Evolutionary conservation across 768 basidiomycete species (phyloP).

Genomic region (Lyophyllum atratum): DNA sequence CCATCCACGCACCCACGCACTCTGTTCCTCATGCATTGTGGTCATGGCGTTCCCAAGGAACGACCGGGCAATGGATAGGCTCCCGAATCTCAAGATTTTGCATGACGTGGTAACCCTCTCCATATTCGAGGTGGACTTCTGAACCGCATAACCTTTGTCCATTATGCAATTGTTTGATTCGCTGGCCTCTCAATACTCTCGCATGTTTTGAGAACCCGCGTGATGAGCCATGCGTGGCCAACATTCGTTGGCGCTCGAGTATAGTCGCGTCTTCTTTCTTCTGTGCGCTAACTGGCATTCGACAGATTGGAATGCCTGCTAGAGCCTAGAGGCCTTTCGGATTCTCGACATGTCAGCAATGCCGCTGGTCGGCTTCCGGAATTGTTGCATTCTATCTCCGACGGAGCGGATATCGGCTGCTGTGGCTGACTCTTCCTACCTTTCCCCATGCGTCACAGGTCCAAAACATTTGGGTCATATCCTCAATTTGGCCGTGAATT

Average conservation of each 20-base stretch:
- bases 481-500: not conserved
- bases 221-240: not conserved
- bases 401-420: not conserved
- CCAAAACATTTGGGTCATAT: constrained; percentile 3
- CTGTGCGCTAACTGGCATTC: too few relatives aligned
- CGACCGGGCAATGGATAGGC: not conserved
- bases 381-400: constrained; percentile 6
- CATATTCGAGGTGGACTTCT: too few relatives aligned
- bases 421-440: not conserved
- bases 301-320: too few relatives aligned
- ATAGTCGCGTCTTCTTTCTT: too few relatives aligned
- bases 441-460: constrained; percentile 10
- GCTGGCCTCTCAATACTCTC: too few relatives aligned
- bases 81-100: not conserved
- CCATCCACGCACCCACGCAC: not conserved
- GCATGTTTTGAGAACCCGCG: too few relatives aligned
- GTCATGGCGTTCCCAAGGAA: not conserved
- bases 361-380: not conserved
- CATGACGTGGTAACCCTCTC: too few relatives aligned
- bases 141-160: too few relatives aligned
- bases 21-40: not conserved
- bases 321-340: too few relatives aligned
- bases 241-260: not conserved
- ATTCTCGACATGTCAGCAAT: too few relatives aligned
- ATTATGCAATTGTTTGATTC: too few relatives aligned